Percentiles rank a stretch among this genome's conserved stretches.
Evolutionary conservation across 2,329 filamentous ascomycete genomes (phyloP).

Genomic region (Arthrobotrys megalospora): DNA sequence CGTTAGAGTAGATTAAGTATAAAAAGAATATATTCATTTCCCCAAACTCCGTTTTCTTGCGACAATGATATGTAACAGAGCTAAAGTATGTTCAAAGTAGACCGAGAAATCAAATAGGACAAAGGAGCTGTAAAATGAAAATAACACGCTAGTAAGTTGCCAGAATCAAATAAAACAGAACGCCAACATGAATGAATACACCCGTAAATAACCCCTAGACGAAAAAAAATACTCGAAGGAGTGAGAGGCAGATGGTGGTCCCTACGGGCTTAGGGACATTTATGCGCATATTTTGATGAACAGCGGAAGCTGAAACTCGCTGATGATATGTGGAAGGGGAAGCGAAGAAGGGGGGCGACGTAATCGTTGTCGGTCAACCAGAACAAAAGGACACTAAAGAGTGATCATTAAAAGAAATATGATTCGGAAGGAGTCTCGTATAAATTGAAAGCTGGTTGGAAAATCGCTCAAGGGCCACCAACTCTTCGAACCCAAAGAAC

Average conservation of each 20-base stretch:
- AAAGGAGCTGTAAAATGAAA: constrained; percentile 11
- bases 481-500: constrained; percentile 63
- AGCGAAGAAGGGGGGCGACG: neutral
- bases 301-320: constrained; percentile 27
- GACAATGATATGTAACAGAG: constrained; percentile 39
- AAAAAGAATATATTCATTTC: constrained; percentile 29
- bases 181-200: constrained; percentile 31
- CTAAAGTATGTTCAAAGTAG: constrained; percentile 3
- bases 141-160: constrained; percentile 36
- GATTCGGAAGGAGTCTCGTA: neutral
- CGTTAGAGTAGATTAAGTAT: too few relatives aligned
- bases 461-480: constrained; percentile 41
- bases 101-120: constrained; percentile 6
- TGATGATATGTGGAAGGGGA: neutral
- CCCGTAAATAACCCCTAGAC: neutral
- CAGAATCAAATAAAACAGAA: constrained; percentile 23
- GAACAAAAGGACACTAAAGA: constrained; percentile 7
- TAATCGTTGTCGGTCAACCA: neutral
- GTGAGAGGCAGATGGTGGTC: neutral
- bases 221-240: constrained; percentile 10
- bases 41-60: constrained; percentile 51
- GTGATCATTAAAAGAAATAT: constrained; percentile 23
- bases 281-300: neutral
- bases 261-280: constrained; percentile 1
- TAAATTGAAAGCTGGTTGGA: neutral